These are phyloP conservation scores for Lachnellula suecica DNA, from an alignment of 2,329 filamentous ascomycete species.

Conservation along the genomic window DNA sequence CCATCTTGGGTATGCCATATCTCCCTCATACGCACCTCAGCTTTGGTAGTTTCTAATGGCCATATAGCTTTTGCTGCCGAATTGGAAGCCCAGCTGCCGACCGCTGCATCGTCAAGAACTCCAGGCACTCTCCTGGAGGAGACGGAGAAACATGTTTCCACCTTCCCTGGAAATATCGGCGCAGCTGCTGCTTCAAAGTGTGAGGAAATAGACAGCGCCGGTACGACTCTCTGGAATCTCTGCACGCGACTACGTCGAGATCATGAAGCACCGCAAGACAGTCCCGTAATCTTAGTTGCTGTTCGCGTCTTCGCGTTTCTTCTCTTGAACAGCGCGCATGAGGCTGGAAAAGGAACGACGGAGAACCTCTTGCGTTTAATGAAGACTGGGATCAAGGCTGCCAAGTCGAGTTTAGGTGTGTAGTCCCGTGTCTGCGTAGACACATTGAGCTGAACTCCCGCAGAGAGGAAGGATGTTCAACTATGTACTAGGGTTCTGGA, in stretches of 20 bases:
- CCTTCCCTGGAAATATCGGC: conserved; percentile 34
- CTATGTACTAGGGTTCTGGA: conserved; percentile 62
- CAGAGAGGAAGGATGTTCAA: conserved; percentile 45
- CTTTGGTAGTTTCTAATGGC: conserved; percentile 4
- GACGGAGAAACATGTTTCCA: conserved; percentile 39
- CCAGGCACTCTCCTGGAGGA: conserved; percentile 36
- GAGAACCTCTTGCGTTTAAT: conserved; percentile 56
- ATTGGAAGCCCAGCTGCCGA: conserved; percentile 23
- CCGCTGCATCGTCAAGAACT: conserved; percentile 15
- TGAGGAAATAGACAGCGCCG: conserved; percentile 53
- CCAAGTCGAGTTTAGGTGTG: conserved; percentile 61
- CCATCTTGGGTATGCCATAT: conserved; percentile 29
- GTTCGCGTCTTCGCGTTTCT: conserved; percentile 62
- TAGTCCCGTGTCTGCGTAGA: not conserved
- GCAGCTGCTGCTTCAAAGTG: conserved; percentile 34
- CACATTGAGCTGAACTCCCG: conserved; percentile 5
- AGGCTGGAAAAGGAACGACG: conserved; percentile 28
- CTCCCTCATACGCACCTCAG: conserved; percentile 15
- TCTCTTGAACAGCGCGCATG: conserved; percentile 60
- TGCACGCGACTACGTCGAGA: conserved; percentile 52
- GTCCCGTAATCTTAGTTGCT: conserved; percentile 27
- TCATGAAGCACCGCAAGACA: conserved; percentile 22
- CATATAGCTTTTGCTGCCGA: conserved; percentile 25
- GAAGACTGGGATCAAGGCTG: conserved; percentile 66
- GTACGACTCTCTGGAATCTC: conserved; percentile 65